Base-by-base conservation (phyloP, 345 rosid species). In the Erucastrum elatum region DNA sequence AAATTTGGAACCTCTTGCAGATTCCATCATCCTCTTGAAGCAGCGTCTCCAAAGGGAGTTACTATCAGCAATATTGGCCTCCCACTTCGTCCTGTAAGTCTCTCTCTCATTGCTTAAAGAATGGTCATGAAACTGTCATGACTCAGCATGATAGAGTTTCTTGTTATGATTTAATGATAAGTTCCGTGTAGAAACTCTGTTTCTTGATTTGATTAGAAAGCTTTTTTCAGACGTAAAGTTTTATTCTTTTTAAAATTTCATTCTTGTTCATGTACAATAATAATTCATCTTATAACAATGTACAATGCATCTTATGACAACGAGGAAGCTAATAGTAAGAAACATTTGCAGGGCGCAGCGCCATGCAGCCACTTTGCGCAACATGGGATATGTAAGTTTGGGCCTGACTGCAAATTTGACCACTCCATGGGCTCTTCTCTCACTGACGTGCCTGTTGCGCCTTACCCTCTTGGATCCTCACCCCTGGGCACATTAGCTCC, bases 1-100 rank as follows among this genome's bases (percentile, higher is more conserved):
- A 93, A 85, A 86, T 93, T 83, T 27, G 94, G 97, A 75, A 84
- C 93, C 33, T 88, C 90, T 0, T 93, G 99, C 87, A 91, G 83
- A 88, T 95, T 85, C 80, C 97, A 95, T 86, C 99, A 95, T 78
- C 99, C 98, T 8, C 86, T 81, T 10, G 93, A 89, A 66, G 75
- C 81, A 74, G 66, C 80, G 29, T 79, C 83, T 4, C 85, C 88
- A 34, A 88, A 84, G 76, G 62, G 85, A 35, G 83, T 83, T 21
- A 64, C 78, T 55, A 86, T 91, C 72, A 90, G 90, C 81, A 88
- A 93, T 66, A 61, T 85, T 46, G 98, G 96, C 74, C 89, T 91
- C 75, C 98, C 99, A 58, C 66, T 91, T 79, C 97, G 91, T 69
- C 93, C 90, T 1, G 99, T 95, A 84, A 89, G 93, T 79, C 65